Percentiles rank a stretch among this genome's conserved stretches.
These are phyloP conservation scores for Tetradesmus obliquus DNA, from an alignment of 139 green algal species.

Conservation along the genomic window DNA sequence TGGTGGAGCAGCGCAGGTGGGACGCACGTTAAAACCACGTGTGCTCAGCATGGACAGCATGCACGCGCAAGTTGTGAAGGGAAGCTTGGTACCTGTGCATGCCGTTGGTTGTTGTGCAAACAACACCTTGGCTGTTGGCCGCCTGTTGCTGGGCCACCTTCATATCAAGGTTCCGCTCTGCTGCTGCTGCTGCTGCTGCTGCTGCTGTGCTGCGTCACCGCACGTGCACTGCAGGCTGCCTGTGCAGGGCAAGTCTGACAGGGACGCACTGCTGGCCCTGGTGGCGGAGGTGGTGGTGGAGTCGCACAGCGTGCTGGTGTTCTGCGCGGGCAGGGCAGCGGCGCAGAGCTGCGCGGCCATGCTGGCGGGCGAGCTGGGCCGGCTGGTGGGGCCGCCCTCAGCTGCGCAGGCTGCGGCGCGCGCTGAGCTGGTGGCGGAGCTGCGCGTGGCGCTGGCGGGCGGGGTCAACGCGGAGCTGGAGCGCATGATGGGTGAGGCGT, in stretches of 20 bases:
- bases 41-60: too few species aligned
- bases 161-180: too few species aligned
- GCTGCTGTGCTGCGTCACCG: background rate
- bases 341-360: conserved; percentile 37
- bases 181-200: background rate
- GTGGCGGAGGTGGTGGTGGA: conserved; percentile 62
- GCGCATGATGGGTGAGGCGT: conserved; percentile 14
- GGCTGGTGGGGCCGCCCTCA: background rate
- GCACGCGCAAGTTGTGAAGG: too few species aligned
- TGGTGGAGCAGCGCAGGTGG: conserved; percentile 17
- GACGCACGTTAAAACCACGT: background rate
- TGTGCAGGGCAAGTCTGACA: conserved; percentile 12
- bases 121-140: too few species aligned
- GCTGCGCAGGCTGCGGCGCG: background rate
- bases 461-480: conserved; percentile 18
- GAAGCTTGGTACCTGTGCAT: too few species aligned
- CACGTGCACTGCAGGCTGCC: conserved; percentile 8
- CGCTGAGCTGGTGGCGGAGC: conserved; percentile 21
- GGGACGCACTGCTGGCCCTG: conserved; percentile 46
- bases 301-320: conserved; percentile 70
- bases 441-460: conserved; percentile 20
- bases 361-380: background rate
- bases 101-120: too few species aligned
- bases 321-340: conserved; percentile 55
- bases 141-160: too few species aligned